Conservation (phyloP, 2,329 filamentous ascomycete species). For the Paraphaeosphaeria minitans region DNA sequence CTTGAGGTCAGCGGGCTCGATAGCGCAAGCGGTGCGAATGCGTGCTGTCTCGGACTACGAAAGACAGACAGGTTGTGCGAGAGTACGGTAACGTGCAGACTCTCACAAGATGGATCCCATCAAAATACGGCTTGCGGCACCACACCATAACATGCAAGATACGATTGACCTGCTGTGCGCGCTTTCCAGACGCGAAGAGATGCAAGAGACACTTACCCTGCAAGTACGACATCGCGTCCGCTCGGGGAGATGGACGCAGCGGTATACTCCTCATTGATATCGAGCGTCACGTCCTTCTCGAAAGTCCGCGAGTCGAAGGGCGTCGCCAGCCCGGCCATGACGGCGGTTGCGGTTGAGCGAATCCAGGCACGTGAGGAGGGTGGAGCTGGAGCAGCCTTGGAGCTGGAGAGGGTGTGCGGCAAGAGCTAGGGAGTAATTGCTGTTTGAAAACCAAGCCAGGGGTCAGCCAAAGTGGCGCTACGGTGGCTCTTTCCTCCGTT, state of each 20-base stretch:
- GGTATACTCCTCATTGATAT: constrained; percentile 77
- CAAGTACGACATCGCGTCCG: constrained; percentile 86
- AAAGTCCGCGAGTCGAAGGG: constrained; percentile 88
- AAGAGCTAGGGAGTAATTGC: background rate
- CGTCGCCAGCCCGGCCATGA: constrained; percentile 43
- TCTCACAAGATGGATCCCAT: background rate
- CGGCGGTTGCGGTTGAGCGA: constrained; percentile 20
- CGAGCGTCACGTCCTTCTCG: constrained; percentile 80
- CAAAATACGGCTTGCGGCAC: background rate
- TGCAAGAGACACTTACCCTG: constrained; percentile 60
- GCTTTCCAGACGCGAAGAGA: background rate
- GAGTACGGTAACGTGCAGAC: background rate
- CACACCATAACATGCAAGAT: background rate
- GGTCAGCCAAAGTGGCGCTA: background rate
- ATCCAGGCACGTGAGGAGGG: constrained; percentile 17
- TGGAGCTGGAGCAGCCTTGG: constrained; percentile 5
- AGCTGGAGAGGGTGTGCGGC: background rate
- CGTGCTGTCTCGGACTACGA: background rate
- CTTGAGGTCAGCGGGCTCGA: background rate
- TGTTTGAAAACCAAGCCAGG: background rate
- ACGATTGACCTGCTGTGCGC: background rate
- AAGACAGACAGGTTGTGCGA: background rate
- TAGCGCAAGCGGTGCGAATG: background rate
- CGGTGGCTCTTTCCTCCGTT: background rate
- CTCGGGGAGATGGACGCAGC: constrained; percentile 93